Percentiles rank a stretch among this genome's conserved stretches.
These are phyloP conservation scores for Aureobasidium sp. DNA, from an alignment of 2,329 filamentous ascomycete genomes.

Conservation along the genomic window DNA sequence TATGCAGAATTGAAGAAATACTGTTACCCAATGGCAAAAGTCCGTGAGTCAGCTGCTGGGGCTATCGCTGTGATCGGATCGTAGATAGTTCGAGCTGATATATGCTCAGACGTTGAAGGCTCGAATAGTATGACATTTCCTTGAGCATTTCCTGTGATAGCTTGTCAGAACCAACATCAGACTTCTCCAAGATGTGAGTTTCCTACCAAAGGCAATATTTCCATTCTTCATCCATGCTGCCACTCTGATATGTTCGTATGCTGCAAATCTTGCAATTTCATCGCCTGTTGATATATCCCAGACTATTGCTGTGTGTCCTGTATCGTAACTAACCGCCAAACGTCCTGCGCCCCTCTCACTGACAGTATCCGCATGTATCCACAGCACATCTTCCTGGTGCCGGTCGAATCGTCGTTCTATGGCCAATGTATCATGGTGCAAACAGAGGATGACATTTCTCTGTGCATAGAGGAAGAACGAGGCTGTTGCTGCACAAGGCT, in stretches of 20 bases:
- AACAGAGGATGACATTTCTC: conserved; percentile 72
- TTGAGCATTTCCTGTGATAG: conserved; percentile 75
- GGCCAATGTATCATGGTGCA: conserved; percentile 85
- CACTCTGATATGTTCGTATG: conserved; percentile 77
- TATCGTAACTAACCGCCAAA: conserved; percentile 88
- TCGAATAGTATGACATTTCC: conserved; percentile 94
- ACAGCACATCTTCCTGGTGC: conserved; percentile 74
- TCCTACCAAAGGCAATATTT: conserved; percentile 88
- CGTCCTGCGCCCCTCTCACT: conserved; percentile 80
- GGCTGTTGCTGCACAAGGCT: conserved; percentile 83
- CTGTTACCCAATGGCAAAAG: conserved; percentile 86
- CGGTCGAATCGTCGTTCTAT: conserved; percentile 80
- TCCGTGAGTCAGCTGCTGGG: conserved; percentile 80
- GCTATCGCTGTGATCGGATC: conserved; percentile 92
- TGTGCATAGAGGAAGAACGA: conserved; percentile 86
- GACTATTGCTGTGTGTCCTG: conserved; percentile 83
- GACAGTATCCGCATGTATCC: conserved; percentile 84
- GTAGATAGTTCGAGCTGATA: conserved; percentile 85
- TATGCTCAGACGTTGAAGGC: conserved; percentile 83
- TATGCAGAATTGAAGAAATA: neutral
- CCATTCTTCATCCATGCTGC: conserved; percentile 96
- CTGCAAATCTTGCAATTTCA: conserved; percentile 84
- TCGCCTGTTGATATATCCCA: conserved; percentile 93
- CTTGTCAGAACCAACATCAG: conserved; percentile 10
- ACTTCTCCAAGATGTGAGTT: neutral